Evolutionary conservation across 108 stramenopile genomes (phyloP), one percentile per base, ranked within the genome.

Genomic region (Chaetoceros tenuissimus): DNA sequence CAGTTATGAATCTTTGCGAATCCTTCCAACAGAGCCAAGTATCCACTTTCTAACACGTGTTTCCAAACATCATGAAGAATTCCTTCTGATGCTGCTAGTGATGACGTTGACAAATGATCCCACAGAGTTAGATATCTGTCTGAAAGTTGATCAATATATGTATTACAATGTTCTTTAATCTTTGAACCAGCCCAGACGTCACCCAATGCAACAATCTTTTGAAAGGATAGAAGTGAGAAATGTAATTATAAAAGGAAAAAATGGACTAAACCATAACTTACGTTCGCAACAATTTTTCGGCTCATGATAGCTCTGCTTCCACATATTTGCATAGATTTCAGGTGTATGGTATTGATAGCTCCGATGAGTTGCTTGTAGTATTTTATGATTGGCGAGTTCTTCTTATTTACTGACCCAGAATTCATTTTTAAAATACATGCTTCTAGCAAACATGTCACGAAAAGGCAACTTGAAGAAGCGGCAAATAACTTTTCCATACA

Each of bases 1-100:
- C 94, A 97, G 52, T 49, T 68, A 25, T 62, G 53, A 28, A 92
- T 66, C 48, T 87, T 80, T 10, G 88, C 66, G 62, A 92, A 97
- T 13, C 94, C 94, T 50, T 94, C 91, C 29, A 95, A 53, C 18
- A 95, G 66, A 20, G 77, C 57, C 28, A 77, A 46, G 57, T 79
- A 84, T 0, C 77, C 69, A 25, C 66, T 75, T 13, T 71, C 58
- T n/a, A 92, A 62, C 2, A 89, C 44, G 23, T 75, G 53, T 16
- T 74, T 57, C 89, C 89, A 93, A 24, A 69, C 70, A 45, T 55
- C 44, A 26, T 62, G 51, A 25, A 73, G 55, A 7, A 57, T 64
- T 19, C 67, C 62, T 7, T 28, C n/a, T 16, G 85, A 73, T 7
- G 81, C 49, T 51, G 20, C 45, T 26, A 28, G 34, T 21, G 68